These are phyloP conservation scores for Eremochloa ophiuroides DNA, from an alignment of 176 grass and related monocot species.

Conservation along the genomic window DNA sequence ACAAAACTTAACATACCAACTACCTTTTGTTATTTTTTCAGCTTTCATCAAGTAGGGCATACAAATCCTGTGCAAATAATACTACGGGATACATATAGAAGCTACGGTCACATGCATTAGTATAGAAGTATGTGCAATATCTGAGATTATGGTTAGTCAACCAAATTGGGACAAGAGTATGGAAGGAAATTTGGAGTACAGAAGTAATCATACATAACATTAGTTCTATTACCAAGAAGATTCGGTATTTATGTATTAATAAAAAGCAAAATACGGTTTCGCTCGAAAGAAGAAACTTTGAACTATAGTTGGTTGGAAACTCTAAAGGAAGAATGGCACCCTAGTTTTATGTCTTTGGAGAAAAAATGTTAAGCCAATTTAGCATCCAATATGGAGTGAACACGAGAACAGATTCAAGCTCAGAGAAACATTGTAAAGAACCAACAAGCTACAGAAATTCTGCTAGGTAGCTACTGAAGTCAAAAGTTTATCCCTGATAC, in stretches of 20 bases:
- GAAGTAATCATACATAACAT: neutral
- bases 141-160: neutral
- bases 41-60: neutral
- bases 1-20: neutral
- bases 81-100: neutral
- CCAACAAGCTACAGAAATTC: neutral
- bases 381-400: neutral
- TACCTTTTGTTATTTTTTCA: neutral
- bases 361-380: neutral
- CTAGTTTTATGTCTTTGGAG: neutral
- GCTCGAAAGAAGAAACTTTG: neutral
- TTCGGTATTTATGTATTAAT: neutral
- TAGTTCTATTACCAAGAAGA: neutral
- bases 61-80: neutral
- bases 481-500: constrained; percentile 35
- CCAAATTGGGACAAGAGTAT: neutral
- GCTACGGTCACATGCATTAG: neutral
- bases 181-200: neutral
- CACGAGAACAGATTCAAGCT: neutral
- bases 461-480: neutral
- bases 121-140: neutral
- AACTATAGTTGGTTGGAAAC: neutral
- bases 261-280: neutral
- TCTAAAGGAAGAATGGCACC: neutral
- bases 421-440: constrained; percentile 7